Conservation (phyloP, 2,329 filamentous ascomycete species). For the Aspergillus udagawae region DNA sequence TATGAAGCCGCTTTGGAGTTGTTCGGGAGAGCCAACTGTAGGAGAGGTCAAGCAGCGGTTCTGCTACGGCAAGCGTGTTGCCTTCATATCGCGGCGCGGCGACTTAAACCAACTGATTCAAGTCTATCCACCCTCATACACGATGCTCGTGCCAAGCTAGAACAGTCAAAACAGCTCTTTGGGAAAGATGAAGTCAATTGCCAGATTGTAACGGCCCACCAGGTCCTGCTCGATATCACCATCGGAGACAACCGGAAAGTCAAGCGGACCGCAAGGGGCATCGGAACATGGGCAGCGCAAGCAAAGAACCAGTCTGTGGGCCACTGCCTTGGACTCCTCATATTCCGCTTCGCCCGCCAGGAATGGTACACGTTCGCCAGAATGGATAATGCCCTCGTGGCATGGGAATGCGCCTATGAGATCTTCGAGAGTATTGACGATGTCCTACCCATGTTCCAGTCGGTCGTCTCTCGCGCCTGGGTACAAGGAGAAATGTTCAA, state of each 20-base stretch:
- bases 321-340: constrained; percentile 13
- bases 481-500: constrained; percentile 17
- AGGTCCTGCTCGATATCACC: constrained; percentile 17
- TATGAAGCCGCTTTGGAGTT: constrained; percentile 14
- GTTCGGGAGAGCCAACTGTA: constrained; percentile 10
- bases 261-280: constrained; percentile 9
- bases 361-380: constrained; percentile 19
- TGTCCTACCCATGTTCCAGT: constrained; percentile 15
- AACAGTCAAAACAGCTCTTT: constrained; percentile 11
- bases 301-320: constrained; percentile 15
- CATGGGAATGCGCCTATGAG: constrained; percentile 20
- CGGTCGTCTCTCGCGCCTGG: constrained; percentile 10
- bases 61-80: constrained; percentile 20
- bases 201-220: constrained; percentile 17
- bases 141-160: constrained; percentile 2
- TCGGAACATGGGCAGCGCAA: constrained; percentile 16
- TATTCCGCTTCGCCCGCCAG: constrained; percentile 15
- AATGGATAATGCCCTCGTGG: constrained; percentile 14
- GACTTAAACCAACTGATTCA: not conserved
- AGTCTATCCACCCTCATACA: not conserved
- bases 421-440: constrained; percentile 10
- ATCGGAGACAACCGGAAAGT: constrained; percentile 5
- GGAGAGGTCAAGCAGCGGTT: constrained; percentile 18
- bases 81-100: constrained; percentile 12
- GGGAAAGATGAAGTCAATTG: constrained; percentile 16